Conservation (phyloP, 352 stramenopile species). For the Pythium diclinum region DNA sequence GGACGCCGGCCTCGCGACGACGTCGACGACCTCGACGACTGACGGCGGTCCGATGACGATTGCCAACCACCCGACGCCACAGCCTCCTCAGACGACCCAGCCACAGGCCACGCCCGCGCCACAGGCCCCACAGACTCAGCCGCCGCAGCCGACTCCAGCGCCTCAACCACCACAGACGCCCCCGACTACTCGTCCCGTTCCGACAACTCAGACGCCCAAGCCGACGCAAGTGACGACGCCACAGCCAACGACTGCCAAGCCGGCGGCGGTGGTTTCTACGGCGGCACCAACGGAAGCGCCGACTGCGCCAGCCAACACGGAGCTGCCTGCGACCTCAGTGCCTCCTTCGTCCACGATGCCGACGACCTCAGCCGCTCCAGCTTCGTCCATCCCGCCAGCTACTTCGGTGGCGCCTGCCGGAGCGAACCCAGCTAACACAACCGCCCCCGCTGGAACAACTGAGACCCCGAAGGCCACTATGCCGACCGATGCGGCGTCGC, state of each 20-base stretch:
- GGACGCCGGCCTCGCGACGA: slow-evolving; percentile 12
- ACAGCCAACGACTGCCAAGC: slow-evolving; percentile 7
- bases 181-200: background rate
- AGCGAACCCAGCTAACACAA: background rate
- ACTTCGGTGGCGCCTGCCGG: background rate
- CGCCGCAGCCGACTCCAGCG: background rate
- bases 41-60: slow-evolving; percentile 20
- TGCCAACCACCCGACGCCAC: background rate
- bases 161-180: slow-evolving; percentile 13
- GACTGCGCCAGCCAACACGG: background rate
- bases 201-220: background rate
- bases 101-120: background rate
- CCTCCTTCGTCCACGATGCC: background rate
- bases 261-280: background rate
- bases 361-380: slow-evolving; percentile 2
- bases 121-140: slow-evolving; percentile 2
- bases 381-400: background rate
- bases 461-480: background rate
- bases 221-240: slow-evolving; percentile 5
- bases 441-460: background rate
- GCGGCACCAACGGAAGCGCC: background rate
- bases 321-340: background rate
- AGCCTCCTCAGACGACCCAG: background rate
- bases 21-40: background rate
- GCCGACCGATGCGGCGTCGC: background rate